Evolutionary conservation across 352 stramenopile species (phyloP).

Genomic region (Saprolegnia parasitica): DNA sequence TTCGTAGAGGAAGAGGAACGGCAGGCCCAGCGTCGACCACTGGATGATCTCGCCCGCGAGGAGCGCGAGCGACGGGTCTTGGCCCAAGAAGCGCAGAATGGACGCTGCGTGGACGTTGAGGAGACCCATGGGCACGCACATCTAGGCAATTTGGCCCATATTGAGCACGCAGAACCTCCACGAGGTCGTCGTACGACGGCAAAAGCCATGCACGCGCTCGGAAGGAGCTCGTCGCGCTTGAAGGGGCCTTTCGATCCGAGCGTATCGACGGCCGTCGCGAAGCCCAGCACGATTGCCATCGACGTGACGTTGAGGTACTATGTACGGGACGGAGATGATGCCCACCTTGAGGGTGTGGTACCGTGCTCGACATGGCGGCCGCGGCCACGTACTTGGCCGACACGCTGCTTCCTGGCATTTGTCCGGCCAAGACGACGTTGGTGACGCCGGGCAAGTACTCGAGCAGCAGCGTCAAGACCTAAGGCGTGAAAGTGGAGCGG

Average conservation of each 20-base stretch:
- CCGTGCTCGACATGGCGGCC: conserved; percentile 59
- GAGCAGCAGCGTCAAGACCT: conserved; percentile 59
- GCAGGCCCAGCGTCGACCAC: conserved; percentile 55
- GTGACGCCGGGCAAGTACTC: conserved; percentile 56
- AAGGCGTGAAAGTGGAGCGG: neutral
- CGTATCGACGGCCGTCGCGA: conserved; percentile 83
- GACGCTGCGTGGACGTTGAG: conserved; percentile 66
- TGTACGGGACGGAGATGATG: no score
- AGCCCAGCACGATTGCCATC: conserved; percentile 62
- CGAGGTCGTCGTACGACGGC: conserved; percentile 32
- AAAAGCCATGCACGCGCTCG: conserved; percentile 64
- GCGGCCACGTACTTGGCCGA: conserved; percentile 55
- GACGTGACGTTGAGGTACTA: conserved; percentile 71
- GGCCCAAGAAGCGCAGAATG: conserved; percentile 58
- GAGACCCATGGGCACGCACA: conserved; percentile 48
- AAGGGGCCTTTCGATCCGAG: conserved; percentile 66
- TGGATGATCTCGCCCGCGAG: conserved; percentile 62
- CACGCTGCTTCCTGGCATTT: conserved; percentile 42
- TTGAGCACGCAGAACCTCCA: conserved; percentile 21
- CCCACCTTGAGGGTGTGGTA: neutral
- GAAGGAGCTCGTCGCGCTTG: conserved; percentile 81
- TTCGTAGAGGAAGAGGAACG: conserved; percentile 79
- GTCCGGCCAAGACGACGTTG: conserved; percentile 53
- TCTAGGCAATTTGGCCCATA: neutral
- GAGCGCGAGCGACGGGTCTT: conserved; percentile 49